Base-by-base conservation (phyloP, 2,329 filamentous ascomycete genomes). In the Aspergillus puulaauensis region DNA sequence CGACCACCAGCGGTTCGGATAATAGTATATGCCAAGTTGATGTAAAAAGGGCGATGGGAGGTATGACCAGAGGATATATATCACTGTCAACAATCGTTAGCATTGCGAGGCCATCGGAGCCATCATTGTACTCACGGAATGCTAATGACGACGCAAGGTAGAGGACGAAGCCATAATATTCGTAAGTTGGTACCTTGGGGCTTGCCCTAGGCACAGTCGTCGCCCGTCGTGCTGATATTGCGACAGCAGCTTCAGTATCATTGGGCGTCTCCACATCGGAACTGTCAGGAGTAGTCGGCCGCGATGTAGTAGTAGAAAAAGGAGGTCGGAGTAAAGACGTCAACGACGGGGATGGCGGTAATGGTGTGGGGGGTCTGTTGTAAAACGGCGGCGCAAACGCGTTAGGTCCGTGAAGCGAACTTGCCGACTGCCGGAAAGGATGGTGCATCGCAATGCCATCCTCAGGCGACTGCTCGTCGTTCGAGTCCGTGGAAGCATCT, bases 131-230 rank as follows among this genome's bases (percentile, higher is more conserved):
- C 69, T 85, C 82, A 71, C 89, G 80, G 72, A 98, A 98, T 2
- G 86, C 86, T 52, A 95, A 80, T 21, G 88, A 91, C 61, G 89
- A 93, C 70, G 93, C 91, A 40, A 99, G 83, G 78, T 99, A 98
- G 50, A 99, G 84, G 54, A 96, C 93, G 77, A 99, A 99, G 72
- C 95, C 95, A 74, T 98, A 98, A 84, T 98, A 99, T 73, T 99
- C 95, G 79, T 99, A 98, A 0, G 95, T 99, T n/a, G 95, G 95
- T 2, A 99, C 93, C 72, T 95, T 92, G 2, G 95, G 95, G 54
- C 89, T 89, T 2, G 92, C 93, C 56, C 91, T 89, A 6, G 93
- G 91, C 17, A 96, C 86, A 2, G 84, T 88, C 61, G 80, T 83
- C 60, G 79, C 83, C 66, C 79, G 81, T 50, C 78, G 80, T 55